Evolutionary conservation across 306 rosid genomes (phyloP), one percentile per base, ranked within the genome.

Genomic region (Ochetophila trinervis): DNA sequence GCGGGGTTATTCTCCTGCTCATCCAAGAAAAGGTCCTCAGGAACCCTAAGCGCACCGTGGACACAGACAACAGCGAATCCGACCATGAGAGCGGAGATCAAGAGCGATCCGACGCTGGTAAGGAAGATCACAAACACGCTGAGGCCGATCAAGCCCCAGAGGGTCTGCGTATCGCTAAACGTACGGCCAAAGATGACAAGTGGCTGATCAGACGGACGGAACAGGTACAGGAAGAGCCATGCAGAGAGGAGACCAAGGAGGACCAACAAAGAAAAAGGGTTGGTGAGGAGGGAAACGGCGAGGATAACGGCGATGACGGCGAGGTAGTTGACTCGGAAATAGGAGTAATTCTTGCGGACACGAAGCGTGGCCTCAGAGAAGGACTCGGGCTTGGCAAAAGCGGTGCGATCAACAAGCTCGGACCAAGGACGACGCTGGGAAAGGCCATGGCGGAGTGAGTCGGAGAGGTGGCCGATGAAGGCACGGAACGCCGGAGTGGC

Each of bases 191-290:
- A 67, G 20, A 93, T 37, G 58, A 93, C 88, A 13, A 93, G 82
- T 6, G 99, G 97, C 72, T 91, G 99, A 53, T 90, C 99, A 16
- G 99, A 37, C 9, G 99, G 94, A 12, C 99, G 97, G 86, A 93
- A 86, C 64, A 90, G 86, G 82, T 93, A 90, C 45, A 93, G 97
- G 79, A 93, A 93, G 59, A 90, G 76, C 99, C 97, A 93, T 2
- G 87, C 74, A n/a, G 84, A 80, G 61, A 90, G 81, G 45, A 93
- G 86, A 8, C 91, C 91, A 4, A 80, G 8, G 49, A 93, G 87
- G 34, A 81, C 75, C 18, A 90, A 17, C 24, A 86, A 82, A 0
- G 99, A 93, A 52, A 88, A 59, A 0, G 99, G 99, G 47, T 90
- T 75, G 0, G 97, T 76, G 20, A 93, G 44, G 55, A 93, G 96